Percentiles rank a stretch among this genome's conserved stretches.
These are phyloP conservation scores for rapeseed (Brassica napus) DNA, from an alignment of 345 rosid genomes.

Conservation along the genomic window Da-Ae NC_063439.1:3604501-3605000, in stretches of 20 bases:
- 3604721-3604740: neutral
- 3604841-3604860: neutral
- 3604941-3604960: neutral
- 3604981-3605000: neutral
- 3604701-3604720: constrained; percentile 15
- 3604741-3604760: neutral
- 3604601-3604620: constrained; percentile 37
- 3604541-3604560: neutral
- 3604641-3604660: constrained; percentile 39
- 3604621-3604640: constrained; percentile 42
- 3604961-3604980: neutral
- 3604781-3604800: neutral
- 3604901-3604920: neutral
- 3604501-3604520: constrained; percentile 13
- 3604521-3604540: neutral
- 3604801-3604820: neutral
- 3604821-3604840: neutral
- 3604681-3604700: constrained; percentile 24
- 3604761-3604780: neutral
- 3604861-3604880: neutral
- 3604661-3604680: constrained; percentile 12
- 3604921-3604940: neutral
- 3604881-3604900: neutral
- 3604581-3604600: constrained; percentile 39
- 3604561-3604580: constrained; percentile 29